These are phyloP conservation scores for Firmiana major DNA, from an alignment of 345 rosid genomes.

Conservation along the genomic window DNA sequence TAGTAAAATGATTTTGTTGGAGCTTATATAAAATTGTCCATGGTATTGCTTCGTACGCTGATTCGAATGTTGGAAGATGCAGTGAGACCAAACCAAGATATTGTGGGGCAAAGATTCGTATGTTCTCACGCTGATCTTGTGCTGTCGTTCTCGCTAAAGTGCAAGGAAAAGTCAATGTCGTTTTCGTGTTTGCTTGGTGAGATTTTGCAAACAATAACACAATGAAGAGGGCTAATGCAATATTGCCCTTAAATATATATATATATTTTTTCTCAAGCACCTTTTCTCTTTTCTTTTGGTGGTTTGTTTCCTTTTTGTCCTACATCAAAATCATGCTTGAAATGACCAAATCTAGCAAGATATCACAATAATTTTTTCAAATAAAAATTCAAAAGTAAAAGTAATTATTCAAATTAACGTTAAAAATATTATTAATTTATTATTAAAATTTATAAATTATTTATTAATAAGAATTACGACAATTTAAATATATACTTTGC, in stretches of 20 bases:
- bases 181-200: background rate
- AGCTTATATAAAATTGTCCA: background rate
- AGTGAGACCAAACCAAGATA: slow-evolving; percentile 21
- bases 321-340: too few relatives aligned
- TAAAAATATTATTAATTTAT: too few relatives aligned
- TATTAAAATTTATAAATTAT: too few relatives aligned
- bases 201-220: background rate
- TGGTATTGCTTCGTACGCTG: background rate
- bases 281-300: background rate
- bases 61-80: slow-evolving; percentile 18
- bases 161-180: slow-evolving; percentile 5
- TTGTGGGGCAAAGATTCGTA: slow-evolving; percentile 27
- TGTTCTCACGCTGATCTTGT: slow-evolving; percentile 14
- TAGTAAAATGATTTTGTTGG: background rate
- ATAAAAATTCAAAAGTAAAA: too few relatives aligned
- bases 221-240: background rate
- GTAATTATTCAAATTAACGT: too few relatives aligned
- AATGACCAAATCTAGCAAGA: background rate
- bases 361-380: too few relatives aligned
- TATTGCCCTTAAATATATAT: too few relatives aligned
- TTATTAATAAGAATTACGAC: too few relatives aligned
- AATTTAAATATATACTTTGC: too few relatives aligned
- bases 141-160: slow-evolving; percentile 21
- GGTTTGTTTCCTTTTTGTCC: too few relatives aligned
- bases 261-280: background rate